Evolutionary conservation across 2,329 filamentous ascomycete genomes (phyloP), one percentile per base, ranked within the genome.

Genomic region (Macroventuria anomochaeta): DNA sequence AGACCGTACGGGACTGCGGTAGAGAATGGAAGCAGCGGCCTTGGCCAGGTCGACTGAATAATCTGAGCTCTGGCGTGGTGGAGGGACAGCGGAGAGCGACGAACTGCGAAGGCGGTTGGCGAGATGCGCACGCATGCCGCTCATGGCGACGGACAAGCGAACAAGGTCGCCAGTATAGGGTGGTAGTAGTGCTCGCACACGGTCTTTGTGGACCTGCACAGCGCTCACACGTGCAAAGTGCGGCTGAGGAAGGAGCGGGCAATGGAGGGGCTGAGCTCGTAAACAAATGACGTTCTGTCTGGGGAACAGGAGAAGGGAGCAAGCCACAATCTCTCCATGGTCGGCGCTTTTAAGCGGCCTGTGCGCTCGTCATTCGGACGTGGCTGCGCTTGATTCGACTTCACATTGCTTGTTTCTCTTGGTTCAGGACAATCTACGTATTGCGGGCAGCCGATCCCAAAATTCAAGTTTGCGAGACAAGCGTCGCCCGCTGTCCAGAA

Each of bases 1-100:
- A 7, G 81, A 82, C 13, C 79, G 79, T 2, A 80, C 72, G 2
- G 82, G 82, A 8, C 80, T 81, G 53, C 77, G 79, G 63, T 81
- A 84, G 29, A 85, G 76, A 57, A 84, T 82, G 32, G 78, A 78
- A n/a, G 79, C 75, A 8, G 82, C 81, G 39, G 77, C 72, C 29
- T 74, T 74, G 29, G 81, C 81, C 39, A 84, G 76, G 32, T 75
- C 70, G 3, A 70, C 70, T 17, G 78, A 75, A 62, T 82, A 84
- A 46, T 81, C 78, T 53, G 75, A 70, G 53, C 75, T 79, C 57
- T 72, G 69, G 44, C 66, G 74, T 17, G 73, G 75, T 43, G 78
- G 81, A 53, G 79, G 77, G 11, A 81, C 75, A 18, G 79, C 74
- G 50, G 72, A 77, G 38, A 82, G 74, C 38, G 79, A 81, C 42